Base-by-base conservation (phyloP, 2,329 filamentous ascomycete species). In the Chaetoscypha palmicola region DNA sequence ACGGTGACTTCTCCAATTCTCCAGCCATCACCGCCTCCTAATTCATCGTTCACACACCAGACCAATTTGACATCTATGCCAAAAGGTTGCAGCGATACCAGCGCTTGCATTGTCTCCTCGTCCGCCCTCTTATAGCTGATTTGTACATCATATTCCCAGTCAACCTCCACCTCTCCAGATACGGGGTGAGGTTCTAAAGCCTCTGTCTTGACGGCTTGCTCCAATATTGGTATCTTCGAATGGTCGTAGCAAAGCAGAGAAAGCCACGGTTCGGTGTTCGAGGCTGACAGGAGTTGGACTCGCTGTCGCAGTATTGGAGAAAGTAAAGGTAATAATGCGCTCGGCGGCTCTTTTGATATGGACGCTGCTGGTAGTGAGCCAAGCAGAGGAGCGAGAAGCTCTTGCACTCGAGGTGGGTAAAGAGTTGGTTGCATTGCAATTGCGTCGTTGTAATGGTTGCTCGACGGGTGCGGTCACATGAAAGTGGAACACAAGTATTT, bases 181-280 rank as follows among this genome's bases (percentile, higher is more conserved):
- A 83, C 78, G 2, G 86, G 86, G 57, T 92, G 86, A n/a, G 84
- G 83, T 62, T 90, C 83, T 23, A 91, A 68, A 35, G 73, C 67
- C 41, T 84, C 76, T 44, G 74, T 72, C 53, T 74, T 72, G 23
- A 79, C 78, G 11, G 83, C 67, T 46, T 76, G 68, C n/a, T 73
- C 69, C 14, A 91, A 70, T 51, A 70, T 74, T 7, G 68, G 61
- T 2, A 68, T 70, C 33, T 75, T 67, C 2, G 71, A 68, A 50
- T 73, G 72, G 50, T 72, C 63, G 68, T 86, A 90, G 59, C 78
- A 83, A 19, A 91, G 71, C 23, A 90, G 70, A 1, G 77, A 72
- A 12, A 91, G 73, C 85, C 86, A 91, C 41, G 82, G 77, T 26
- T 82, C 77, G n/a, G 65, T 66, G 58, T 69, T 73, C 38, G 72